Evolutionary conservation across 164 flowering plant species (phyloP), one percentile per base, ranked within the genome.

Genomic region (Santalum album): DNA sequence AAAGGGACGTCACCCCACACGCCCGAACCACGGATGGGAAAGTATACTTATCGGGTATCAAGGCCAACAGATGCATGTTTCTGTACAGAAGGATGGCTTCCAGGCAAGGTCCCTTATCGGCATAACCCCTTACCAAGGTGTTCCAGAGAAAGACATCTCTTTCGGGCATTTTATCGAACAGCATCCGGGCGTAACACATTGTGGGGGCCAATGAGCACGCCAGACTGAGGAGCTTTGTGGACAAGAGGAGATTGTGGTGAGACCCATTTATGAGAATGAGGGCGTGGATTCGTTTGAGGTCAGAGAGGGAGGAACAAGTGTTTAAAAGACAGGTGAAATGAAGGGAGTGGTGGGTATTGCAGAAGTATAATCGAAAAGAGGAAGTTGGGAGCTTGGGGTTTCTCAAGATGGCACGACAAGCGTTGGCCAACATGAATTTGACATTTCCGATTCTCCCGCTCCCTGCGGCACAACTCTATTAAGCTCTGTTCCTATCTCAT

Each of bases 91-190:
- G 0, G 17, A 71, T 17, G 26, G 72, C 72, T 39, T 62, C 61
- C 51, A 17, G 19, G 38, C 75, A 71, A 18, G 72, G 70, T 49
- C 75, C 75, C 38, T 16, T 18, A 56, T 59, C 57, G 0, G 75
- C 64, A 32, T 71, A 74, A 6, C 72, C 72, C 24, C 72, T 29
- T 20, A 74, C 65, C 51, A 74, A 34, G 29, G 72, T 57, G 54
- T 70, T 74, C 69, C 70, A 68, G 0, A 57, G 26, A 27, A 68
- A 74, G 15, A 68, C 74, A 56, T 74, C 78, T 24, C 47, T 58
- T 2, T 67, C 50, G 12, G 72, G 65, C 42, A 70, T 49, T 59
- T n/a, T 39, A 1, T 65, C 75, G 27, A 74, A 74, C 63, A 74
- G 19, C 22, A 27, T 52, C 1, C 65, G 0, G 56, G 54, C 1